Evolutionary conservation across 257 asterid genomes (phyloP).

Genomic region (Echites panduratus): DNA sequence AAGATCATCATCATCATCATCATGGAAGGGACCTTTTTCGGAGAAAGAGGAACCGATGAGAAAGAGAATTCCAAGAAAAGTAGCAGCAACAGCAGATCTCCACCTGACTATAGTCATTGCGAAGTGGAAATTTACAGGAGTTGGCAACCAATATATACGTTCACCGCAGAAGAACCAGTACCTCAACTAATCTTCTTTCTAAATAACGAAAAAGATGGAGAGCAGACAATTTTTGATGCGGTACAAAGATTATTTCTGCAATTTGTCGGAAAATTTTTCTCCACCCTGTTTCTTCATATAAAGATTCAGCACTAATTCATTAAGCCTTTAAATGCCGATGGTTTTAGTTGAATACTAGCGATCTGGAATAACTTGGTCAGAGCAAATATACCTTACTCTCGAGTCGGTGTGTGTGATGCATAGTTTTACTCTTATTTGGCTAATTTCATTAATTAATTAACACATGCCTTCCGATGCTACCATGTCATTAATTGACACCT

Average conservation of each 20-base stretch:
- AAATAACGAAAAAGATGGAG: too few relatives aligned
- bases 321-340: not conserved
- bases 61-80: constrained; percentile 24
- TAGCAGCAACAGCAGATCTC: constrained; percentile 7
- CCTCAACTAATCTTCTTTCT: constrained; percentile 17
- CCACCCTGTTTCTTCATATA: not conserved
- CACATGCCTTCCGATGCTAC: too few relatives aligned
- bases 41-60: constrained; percentile 33
- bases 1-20: too few relatives aligned
- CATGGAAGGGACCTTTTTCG: constrained; percentile 39
- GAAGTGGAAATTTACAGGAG: not conserved
- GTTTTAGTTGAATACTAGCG: not conserved
- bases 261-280: not conserved
- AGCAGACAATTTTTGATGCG: constrained; percentile 1
- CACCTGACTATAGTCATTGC: constrained; percentile 8
- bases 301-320: not conserved
- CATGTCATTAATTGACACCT: too few relatives aligned
- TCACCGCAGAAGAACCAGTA: constrained; percentile 1
- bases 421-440: too few relatives aligned
- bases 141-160: not conserved
- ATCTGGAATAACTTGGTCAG: not conserved
- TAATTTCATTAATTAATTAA: too few relatives aligned
- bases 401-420: too few relatives aligned
- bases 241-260: constrained; percentile 7
- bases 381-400: too few relatives aligned